A percentile compares a stretch with the other conserved stretches of the same genome.
phyloP scores from a whole-genome alignment of 495 filamentous ascomycete species.

The Aspergillus nanangensis region DNA sequence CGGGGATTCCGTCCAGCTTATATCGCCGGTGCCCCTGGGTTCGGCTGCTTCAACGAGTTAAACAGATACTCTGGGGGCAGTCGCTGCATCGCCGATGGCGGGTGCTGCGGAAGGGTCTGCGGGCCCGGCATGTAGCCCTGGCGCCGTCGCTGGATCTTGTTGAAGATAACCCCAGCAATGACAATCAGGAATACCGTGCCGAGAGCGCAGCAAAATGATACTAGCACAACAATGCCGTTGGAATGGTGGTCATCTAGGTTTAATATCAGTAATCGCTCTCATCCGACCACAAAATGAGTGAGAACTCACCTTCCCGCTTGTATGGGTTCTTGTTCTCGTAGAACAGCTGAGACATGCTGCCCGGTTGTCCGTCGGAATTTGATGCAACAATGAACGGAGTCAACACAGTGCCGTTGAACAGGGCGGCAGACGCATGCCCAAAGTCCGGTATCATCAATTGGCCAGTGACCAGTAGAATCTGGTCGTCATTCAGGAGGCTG shows the following conservation, averaged over 20 bases:
- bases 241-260: constrained; percentile 55
- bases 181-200: constrained; percentile 86
- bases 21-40: constrained; percentile 32
- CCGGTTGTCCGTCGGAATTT: constrained; percentile 53
- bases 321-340: constrained; percentile 70
- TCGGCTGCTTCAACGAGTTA: constrained; percentile 44
- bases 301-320: constrained; percentile 42
- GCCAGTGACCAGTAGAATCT: constrained; percentile 79
- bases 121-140: constrained; percentile 86
- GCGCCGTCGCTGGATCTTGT: constrained; percentile 74
- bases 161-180: constrained; percentile 73
- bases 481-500: constrained; percentile 56
- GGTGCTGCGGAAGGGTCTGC: constrained; percentile 63
- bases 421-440: constrained; percentile 79
- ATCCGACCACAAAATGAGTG: neutral
- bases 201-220: constrained; percentile 86
- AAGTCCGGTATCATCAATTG: constrained; percentile 69
- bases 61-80: constrained; percentile 82
- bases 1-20: constrained; percentile 18
- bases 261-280: too few relatives aligned
- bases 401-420: constrained; percentile 78
- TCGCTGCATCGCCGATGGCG: constrained; percentile 68
- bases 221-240: constrained; percentile 82
- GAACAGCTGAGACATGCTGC: constrained; percentile 75
- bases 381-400: constrained; percentile 76